Conservation (phyloP, 352 stramenopile species). For the Pythium grandisporangium region DNA sequence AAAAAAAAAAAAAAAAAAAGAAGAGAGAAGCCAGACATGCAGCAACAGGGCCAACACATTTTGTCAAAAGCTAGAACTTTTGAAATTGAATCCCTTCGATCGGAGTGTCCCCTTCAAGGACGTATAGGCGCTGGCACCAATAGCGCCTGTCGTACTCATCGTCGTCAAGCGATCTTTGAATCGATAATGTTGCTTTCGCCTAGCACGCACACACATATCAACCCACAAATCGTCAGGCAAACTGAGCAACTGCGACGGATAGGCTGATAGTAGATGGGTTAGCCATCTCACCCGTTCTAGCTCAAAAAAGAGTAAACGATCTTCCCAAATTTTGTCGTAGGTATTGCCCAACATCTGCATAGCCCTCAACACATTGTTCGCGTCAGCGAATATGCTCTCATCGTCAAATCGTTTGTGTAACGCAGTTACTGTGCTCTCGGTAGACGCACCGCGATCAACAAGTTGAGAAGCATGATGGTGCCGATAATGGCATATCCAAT, state of each 20-base stretch:
- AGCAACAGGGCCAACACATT: no score
- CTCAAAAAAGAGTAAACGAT: conserved; percentile 72
- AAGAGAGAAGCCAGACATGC: no score
- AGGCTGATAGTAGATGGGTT: no score
- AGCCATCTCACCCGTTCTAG: conserved; percentile 68
- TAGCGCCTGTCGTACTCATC: conserved; percentile 62
- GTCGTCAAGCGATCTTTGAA: conserved; percentile 58
- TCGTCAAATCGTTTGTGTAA: background rate
- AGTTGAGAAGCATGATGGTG: conserved; percentile 78
- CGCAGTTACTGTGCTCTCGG: background rate
- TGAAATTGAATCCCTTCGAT: conserved; percentile 78
- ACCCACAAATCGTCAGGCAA: no score
- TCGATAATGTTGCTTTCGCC: conserved; percentile 68
- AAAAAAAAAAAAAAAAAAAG: no score
- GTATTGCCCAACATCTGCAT: conserved; percentile 77
- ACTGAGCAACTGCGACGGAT: no score
- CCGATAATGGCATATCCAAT: conserved; percentile 63
- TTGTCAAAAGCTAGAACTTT: conserved; percentile 57
- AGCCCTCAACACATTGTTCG: background rate
- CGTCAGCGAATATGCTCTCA: background rate
- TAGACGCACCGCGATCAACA: conserved; percentile 55
- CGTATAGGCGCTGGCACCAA: conserved; percentile 66
- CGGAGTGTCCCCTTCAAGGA: conserved; percentile 59
- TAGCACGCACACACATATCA: no score
- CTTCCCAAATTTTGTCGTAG: conserved; percentile 82